Conservation (phyloP, 768 basidiomycete genomes). For the Xerocomus potaroensis region DNA sequence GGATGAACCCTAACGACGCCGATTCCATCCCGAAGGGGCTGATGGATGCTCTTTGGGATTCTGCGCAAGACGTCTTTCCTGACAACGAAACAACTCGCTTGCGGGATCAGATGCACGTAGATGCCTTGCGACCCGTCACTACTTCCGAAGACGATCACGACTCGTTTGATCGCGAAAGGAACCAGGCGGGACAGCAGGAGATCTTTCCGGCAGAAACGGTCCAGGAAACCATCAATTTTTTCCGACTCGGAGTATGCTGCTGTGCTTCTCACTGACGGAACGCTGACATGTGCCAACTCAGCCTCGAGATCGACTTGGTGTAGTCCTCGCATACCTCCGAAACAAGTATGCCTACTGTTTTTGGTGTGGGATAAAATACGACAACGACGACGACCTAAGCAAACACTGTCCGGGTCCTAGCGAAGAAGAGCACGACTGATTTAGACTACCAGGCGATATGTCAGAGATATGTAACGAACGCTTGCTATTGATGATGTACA, state of each 20-base stretch:
- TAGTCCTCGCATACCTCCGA: constrained; percentile 72
- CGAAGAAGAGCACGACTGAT: constrained; percentile 78
- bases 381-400: constrained; percentile 53
- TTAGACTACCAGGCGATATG: background rate
- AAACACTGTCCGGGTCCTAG: constrained; percentile 67
- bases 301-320: constrained; percentile 65
- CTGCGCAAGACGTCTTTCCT: constrained; percentile 28
- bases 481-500: constrained; percentile 28
- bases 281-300: constrained; percentile 30
- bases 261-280: constrained; percentile 1
- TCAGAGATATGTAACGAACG: constrained; percentile 12
- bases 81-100: constrained; percentile 43
- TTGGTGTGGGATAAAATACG: constrained; percentile 83
- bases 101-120: constrained; percentile 68
- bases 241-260: constrained; percentile 55
- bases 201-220: constrained; percentile 52
- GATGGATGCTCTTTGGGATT: constrained; percentile 48
- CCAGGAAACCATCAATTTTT: constrained; percentile 63
- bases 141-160: constrained; percentile 34
- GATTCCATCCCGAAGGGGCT: constrained; percentile 67
- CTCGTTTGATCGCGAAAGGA: constrained; percentile 14
- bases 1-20: constrained; percentile 64
- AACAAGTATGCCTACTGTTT: constrained; percentile 74
- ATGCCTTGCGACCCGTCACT: constrained; percentile 55
- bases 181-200: constrained; percentile 25